Evolutionary conservation across 2,329 filamentous ascomycete species (phyloP), one percentile per base, ranked within the genome.

Genomic region (Diplocarpon rosae): DNA sequence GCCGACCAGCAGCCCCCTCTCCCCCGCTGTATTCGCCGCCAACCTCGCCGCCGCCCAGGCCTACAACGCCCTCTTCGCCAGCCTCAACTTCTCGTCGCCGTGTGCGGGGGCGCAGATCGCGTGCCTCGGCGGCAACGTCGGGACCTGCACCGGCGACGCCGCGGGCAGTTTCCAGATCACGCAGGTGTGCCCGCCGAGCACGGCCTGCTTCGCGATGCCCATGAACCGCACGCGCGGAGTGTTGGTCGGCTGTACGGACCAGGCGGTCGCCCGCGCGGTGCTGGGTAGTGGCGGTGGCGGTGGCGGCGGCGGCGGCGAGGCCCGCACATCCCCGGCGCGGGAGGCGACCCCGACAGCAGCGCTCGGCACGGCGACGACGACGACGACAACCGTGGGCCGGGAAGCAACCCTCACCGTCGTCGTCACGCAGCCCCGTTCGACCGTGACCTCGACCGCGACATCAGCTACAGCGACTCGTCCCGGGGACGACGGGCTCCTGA

Each of bases 161-260:
- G 47, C 50, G 10, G 68, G 69, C 14, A 56, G 53, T 0, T 78
- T 72, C 52, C 53, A 59, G 3, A 65, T 76, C 14, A 55, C 52
- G 0, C 48, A 59, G 9, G 69, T 69, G 33, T 63, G 60, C 27
- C 34, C 32, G 0, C 39, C 51, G 1, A 62, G 60, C 9, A 58
- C 59, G 37, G 59, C 62, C 38, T 80, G 76, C 59, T 71, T 68
- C 39, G 76, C 72, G 1, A 58, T 78, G 49, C 76, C 76, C 0
- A 69, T 76, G 65, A 68, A 65, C 31, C 67, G 59, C 10, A 65
- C 65, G 0, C 54, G 55, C 0, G 75, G 73, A 3, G 70, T 75
- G 9, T 57, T 64, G 42, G 62, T 80, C 17, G 66, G 65, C 2
- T 80, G 76, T 49, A 62, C 63, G 24, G 61, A 69, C 39, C 53